Base-by-base conservation (phyloP, 805 yeast genomes). In the Schwanniomyces sp. region DNA sequence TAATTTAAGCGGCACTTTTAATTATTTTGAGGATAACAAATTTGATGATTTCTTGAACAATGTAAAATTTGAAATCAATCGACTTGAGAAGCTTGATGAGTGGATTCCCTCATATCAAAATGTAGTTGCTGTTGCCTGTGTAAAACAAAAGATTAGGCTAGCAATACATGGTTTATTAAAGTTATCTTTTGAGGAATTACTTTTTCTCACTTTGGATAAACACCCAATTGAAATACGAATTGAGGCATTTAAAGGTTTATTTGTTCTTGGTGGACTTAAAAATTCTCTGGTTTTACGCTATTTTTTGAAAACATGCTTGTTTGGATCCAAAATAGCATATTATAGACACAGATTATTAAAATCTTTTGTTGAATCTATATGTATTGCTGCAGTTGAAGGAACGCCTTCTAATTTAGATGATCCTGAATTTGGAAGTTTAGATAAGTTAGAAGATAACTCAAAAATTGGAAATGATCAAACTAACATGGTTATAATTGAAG, bases 21-120 rank as follows among this genome's bases (percentile, higher is more conserved):
- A 26, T 10, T 26, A 41, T 6, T 12, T 45, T 11, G 52, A 47
- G 10, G 41, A 47, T 6, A 40, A 38, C n/a, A 41, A 40, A n/a
- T 38, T 48, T 4, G 44, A 49, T 7, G 52, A 54, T 34, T 68
- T 70, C 39, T 50, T 59, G 8, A 52, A 51, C 9, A 58, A 53
- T n/a, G 75, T 67, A 4, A 44, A 84, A 7, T 75, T 77, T 6
- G 97, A 91, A 59, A 72, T 94, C 40, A 81, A 84, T 46, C 76
- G 97, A 49, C 78, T 84, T 50, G 81, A 83, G 54, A 82, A 91
- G 51, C 76, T 94, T 68, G 98, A 92, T 58, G 83, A 80, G 38
- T 90, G 95, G 95, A 75, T 86, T 7, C 92, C 97, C 1, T 85
- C 96, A 0, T 82, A 79, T 51, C 85, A 82, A 44, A 62, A 77